Conservation (phyloP, 805 yeast genomes). For the Saccharomycopsis sp. region DNA sequence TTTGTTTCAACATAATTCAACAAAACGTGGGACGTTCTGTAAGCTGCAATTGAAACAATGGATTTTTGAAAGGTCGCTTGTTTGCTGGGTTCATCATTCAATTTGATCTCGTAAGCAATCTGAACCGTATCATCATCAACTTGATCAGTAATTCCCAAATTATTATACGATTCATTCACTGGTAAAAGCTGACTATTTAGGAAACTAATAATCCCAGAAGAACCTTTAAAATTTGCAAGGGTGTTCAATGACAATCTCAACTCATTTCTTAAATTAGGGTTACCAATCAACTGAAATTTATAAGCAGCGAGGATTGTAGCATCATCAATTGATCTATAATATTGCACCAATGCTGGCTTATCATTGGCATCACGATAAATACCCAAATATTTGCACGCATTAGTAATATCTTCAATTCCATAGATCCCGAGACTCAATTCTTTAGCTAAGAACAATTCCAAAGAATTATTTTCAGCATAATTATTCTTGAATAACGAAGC, state of each 20-base stretch:
- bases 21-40: slow-evolving; percentile 25
- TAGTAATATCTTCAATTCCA: slow-evolving; percentile 41
- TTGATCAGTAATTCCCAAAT: slow-evolving; percentile 42
- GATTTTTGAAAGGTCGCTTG: slow-evolving; percentile 23
- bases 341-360: neutral
- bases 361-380: slow-evolving; percentile 15
- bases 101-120: slow-evolving; percentile 64
- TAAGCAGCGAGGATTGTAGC: slow-evolving; percentile 30
- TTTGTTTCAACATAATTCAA: slow-evolving; percentile 26
- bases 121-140: slow-evolving; percentile 66
- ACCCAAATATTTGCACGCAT: slow-evolving; percentile 32
- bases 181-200: slow-evolving; percentile 43
- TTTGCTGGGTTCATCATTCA: slow-evolving; percentile 36
- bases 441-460: slow-evolving; percentile 39
- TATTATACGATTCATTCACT: slow-evolving; percentile 43
- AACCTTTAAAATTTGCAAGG: slow-evolving; percentile 34
- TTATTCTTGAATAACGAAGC: slow-evolving; percentile 43
- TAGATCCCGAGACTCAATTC: slow-evolving; percentile 45
- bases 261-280: slow-evolving; percentile 22
- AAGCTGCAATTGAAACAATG: slow-evolving; percentile 27
- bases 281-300: slow-evolving; percentile 18
- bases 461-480: slow-evolving; percentile 22
- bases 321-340: slow-evolving; percentile 23
- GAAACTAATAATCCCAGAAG: slow-evolving; percentile 30
- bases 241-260: slow-evolving; percentile 35